phyloP scores from a whole-genome alignment of 208 protist species.

The Novymonas esmeraldas region DNA sequence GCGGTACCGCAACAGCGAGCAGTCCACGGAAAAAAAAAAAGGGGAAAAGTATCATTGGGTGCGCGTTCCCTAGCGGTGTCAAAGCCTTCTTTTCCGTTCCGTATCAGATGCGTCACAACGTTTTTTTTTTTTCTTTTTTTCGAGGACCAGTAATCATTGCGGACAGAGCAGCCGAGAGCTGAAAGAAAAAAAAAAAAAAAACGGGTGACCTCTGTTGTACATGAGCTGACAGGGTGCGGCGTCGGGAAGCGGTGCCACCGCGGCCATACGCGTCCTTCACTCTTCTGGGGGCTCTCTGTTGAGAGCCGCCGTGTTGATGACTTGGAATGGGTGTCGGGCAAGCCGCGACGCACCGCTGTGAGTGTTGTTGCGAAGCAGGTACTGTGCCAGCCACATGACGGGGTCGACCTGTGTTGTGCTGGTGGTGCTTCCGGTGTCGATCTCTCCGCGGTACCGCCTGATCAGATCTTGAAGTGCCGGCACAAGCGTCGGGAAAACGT shows the following conservation, averaged over 20 bases:
- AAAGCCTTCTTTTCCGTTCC: too few relatives aligned
- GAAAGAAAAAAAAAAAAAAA: neutral
- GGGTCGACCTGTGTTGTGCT: constrained; percentile 41
- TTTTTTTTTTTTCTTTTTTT: constrained; percentile 10
- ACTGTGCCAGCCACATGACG: constrained; percentile 78
- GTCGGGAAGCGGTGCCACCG: neutral
- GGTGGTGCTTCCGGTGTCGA: constrained; percentile 8
- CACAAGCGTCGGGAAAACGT: constrained; percentile 78
- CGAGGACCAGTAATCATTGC: neutral
- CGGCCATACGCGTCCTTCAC: too few relatives aligned
- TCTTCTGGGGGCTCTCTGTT: constrained; percentile 6
- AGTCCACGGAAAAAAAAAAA: neutral
- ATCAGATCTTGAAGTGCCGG: constrained; percentile 66
- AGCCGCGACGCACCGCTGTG: constrained; percentile 41
- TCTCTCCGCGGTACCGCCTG: constrained; percentile 27
- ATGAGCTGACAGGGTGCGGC: neutral
- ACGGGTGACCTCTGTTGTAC: neutral
- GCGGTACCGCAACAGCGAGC: neutral
- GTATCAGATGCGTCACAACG: neutral
- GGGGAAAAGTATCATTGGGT: neutral
- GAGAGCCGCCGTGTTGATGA: constrained; percentile 59
- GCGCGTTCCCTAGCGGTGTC: too few relatives aligned
- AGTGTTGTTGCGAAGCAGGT: constrained; percentile 77
- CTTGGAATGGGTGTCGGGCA: constrained; percentile 53
- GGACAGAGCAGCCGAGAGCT: neutral